phyloP scores from a whole-genome alignment of 768 basidiomycete genomes.

The Pisolithus albus region DNA sequence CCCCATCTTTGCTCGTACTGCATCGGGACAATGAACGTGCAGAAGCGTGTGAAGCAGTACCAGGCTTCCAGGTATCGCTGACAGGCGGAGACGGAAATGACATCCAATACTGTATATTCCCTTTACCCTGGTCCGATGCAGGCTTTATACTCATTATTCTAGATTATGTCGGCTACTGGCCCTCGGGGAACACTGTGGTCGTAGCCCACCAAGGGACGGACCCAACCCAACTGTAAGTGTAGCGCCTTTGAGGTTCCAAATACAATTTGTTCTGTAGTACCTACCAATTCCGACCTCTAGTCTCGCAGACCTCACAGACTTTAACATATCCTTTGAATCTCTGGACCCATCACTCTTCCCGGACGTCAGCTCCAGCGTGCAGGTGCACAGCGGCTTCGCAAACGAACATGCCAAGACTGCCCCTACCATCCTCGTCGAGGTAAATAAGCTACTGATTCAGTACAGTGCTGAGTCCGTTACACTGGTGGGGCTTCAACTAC shows the following conservation, averaged over 20 bases:
- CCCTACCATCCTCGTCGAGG: conserved; percentile 35
- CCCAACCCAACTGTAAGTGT: conserved; percentile 42
- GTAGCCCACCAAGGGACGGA: conserved; percentile 60
- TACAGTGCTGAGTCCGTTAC: conserved; percentile 36
- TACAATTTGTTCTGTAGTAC: background rate
- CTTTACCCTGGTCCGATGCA: no score
- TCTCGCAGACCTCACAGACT: conserved; percentile 46
- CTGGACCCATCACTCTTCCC: conserved; percentile 49
- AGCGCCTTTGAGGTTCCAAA: no score
- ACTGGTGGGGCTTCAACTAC: conserved; percentile 23
- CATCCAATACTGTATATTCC: conserved; percentile 40
- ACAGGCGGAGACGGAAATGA: conserved; percentile 46
- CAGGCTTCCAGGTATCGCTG: conserved; percentile 29
- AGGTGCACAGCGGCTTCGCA: conserved; percentile 50
- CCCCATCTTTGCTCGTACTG: background rate
- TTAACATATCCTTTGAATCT: conserved; percentile 31
- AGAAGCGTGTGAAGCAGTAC: conserved; percentile 35
- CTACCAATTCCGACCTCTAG: conserved; percentile 20
- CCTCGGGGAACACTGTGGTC: conserved; percentile 42
- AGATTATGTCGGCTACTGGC: conserved; percentile 57
- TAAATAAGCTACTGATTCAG: conserved; percentile 32
- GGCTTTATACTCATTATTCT: background rate
- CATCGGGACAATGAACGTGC: background rate
- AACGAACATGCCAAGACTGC: conserved; percentile 45
- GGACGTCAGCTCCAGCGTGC: conserved; percentile 37